Conservation (phyloP, 768 basidiomycete genomes). For the Lanmaoa rubissima region DNA sequence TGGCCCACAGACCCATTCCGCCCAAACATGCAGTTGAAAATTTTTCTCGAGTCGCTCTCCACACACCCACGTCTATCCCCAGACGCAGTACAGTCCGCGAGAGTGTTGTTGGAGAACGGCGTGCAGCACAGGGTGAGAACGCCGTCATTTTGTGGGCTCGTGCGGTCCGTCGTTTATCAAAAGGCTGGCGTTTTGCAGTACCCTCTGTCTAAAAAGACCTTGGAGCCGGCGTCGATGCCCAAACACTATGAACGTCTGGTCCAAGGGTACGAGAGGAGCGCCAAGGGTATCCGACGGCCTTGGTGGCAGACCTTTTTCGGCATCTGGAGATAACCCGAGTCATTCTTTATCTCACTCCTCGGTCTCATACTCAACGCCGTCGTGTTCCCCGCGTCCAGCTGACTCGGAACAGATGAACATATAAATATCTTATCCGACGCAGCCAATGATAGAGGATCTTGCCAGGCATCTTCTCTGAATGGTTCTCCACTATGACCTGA, state of each 20-base stretch:
- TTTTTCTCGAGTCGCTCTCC: conserved; percentile 61
- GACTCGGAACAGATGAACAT: conserved; percentile 4
- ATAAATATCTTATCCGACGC: not conserved
- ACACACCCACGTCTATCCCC: conserved; percentile 67
- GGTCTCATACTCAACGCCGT: not conserved
- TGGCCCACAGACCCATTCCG: conserved; percentile 78
- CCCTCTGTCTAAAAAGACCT: conserved; percentile 57
- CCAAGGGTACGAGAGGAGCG: conserved; percentile 73
- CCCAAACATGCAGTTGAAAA: conserved; percentile 70
- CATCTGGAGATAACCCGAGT: conserved; percentile 46
- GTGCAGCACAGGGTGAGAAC: conserved; percentile 54
- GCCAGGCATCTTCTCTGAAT: not conserved
- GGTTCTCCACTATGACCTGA: not conserved
- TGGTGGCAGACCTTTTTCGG: conserved; percentile 85
- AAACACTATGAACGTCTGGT: conserved; percentile 70
- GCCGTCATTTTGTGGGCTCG: no score
- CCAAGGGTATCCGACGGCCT: conserved; percentile 71
- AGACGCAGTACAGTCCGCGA: conserved; percentile 57
- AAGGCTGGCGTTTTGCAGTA: conserved; percentile 44
- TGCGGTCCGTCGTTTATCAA: conserved; percentile 1
- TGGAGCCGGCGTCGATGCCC: conserved; percentile 70
- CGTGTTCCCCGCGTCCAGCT: not conserved
- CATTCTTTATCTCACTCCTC: not conserved
- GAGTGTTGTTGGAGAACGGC: conserved; percentile 52
- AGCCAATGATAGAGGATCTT: not conserved